Evolutionary conservation across 2,329 filamentous ascomycete species (phyloP).

Genomic region (Bipolaris sorokiniana): DNA sequence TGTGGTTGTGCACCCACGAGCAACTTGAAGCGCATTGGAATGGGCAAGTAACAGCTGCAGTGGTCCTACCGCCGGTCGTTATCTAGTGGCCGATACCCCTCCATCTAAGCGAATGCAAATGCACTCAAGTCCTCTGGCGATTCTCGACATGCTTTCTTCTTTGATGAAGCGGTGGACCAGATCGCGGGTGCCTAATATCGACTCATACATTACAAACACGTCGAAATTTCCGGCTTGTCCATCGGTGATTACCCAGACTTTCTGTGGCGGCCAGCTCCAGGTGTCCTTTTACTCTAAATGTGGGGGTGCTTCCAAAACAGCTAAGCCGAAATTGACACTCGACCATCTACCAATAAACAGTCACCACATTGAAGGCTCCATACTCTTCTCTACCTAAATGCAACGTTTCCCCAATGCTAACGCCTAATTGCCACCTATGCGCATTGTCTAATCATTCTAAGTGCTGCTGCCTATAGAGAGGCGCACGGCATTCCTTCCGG

Average conservation of each 20-base stretch:
- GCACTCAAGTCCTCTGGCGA: background rate
- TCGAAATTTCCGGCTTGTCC: conserved; percentile 1
- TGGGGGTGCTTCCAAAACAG: background rate
- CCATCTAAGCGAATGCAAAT: conserved; percentile 15
- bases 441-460: background rate
- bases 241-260: background rate
- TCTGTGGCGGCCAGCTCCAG: conserved; percentile 8
- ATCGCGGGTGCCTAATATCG: background rate
- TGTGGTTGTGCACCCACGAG: conserved; percentile 10
- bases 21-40: background rate
- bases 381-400: conserved; percentile 2
- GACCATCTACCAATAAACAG: conserved; percentile 1
- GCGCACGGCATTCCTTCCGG: background rate
- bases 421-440: background rate
- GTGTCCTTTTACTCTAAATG: conserved; percentile 13
- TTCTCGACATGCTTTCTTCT: background rate
- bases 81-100: conserved; percentile 10
- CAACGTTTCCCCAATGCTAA: conserved; percentile 9
- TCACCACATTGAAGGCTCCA: conserved; percentile 10
- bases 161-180: background rate
- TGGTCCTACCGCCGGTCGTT: conserved; percentile 6
- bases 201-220: background rate
- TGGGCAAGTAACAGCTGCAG: background rate
- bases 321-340: conserved; percentile 8
- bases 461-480: background rate